Conservation (phyloP, 768 basidiomycete species). For the Xanthoconium purpureum region DNA sequence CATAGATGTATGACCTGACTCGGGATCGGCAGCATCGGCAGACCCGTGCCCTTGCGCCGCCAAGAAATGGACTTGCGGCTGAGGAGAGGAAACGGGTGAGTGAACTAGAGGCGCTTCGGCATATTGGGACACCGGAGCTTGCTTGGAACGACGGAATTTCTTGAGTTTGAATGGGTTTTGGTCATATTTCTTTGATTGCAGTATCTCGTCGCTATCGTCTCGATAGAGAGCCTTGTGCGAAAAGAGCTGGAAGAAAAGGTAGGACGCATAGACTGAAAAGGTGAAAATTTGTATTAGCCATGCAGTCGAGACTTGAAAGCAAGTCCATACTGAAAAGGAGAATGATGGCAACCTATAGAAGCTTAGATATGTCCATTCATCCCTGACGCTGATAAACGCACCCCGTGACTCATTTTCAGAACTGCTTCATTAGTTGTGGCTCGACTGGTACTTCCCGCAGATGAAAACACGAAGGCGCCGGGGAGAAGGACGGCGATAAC, state of each 20-base stretch:
- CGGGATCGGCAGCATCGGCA: constrained; percentile 6
- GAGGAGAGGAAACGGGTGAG: constrained; percentile 12
- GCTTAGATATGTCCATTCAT: constrained; percentile 5
- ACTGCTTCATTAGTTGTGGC: constrained; percentile 43
- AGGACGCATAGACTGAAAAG: constrained; percentile 63
- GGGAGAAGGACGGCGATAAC: constrained; percentile 79
- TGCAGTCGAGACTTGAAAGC: not conserved
- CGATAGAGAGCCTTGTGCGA: constrained; percentile 74
- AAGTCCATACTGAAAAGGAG: constrained; percentile 65
- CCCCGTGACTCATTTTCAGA: constrained; percentile 74
- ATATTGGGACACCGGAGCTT: not conserved
- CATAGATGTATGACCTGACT: not conserved
- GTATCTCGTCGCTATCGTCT: constrained; percentile 38
- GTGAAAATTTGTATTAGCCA: not conserved
- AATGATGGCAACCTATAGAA: constrained; percentile 63
- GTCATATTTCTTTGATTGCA: constrained; percentile 39
- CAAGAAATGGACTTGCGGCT: not conserved
- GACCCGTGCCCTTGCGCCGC: not conserved
- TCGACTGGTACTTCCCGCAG: constrained; percentile 28
- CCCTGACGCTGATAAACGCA: constrained; percentile 31
- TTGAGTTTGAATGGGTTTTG: constrained; percentile 36
- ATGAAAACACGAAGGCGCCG: constrained; percentile 69
- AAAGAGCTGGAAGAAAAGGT: constrained; percentile 76
- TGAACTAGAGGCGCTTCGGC: constrained; percentile 3
- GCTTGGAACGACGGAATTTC: constrained; percentile 17